A percentile compares a stretch with the other conserved stretches of the same genome.
Conservation (phyloP, 2,329 filamentous ascomycete genomes). For the Epichloe elymi region DNA sequence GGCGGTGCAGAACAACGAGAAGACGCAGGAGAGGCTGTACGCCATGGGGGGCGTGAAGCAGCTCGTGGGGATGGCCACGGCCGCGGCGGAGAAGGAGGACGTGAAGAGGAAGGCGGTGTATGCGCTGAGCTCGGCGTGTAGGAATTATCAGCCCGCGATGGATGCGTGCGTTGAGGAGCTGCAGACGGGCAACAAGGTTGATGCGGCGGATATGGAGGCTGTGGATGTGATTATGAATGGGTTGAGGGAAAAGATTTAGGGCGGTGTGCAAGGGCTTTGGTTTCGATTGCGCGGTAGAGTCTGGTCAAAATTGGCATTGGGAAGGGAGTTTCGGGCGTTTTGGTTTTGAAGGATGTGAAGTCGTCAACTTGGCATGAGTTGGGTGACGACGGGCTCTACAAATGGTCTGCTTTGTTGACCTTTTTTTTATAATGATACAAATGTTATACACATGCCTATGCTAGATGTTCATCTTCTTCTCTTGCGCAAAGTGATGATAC, state of each 20-base stretch:
- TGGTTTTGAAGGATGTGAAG: conserved; percentile 4
- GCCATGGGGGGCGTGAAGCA: conserved; percentile 57
- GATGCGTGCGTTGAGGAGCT: conserved; percentile 53
- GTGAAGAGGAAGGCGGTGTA: conserved; percentile 81
- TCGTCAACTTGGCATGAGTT: not conserved
- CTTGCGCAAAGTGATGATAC: not conserved
- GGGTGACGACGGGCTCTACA: not conserved
- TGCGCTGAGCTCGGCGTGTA: conserved; percentile 70
- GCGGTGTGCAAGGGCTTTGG: conserved; percentile 6
- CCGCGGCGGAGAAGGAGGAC: conserved; percentile 30
- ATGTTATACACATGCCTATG: conserved; percentile 21
- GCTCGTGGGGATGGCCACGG: conserved; percentile 49
- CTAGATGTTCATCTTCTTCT: not conserved
- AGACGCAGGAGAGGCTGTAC: conserved; percentile 60
- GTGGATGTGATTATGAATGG: conserved; percentile 62
- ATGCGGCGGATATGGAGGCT: conserved; percentile 77
- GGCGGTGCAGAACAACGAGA: conserved; percentile 90
- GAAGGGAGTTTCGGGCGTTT: conserved; percentile 21
- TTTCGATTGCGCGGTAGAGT: no score
- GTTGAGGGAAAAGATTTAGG: conserved; percentile 42
- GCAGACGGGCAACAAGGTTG: conserved; percentile 47
- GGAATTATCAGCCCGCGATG: conserved; percentile 82
- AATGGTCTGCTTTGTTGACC: not conserved
- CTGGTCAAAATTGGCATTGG: conserved; percentile 12
- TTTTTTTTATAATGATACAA: conserved; percentile 16